Evolutionary conservation across 2,329 filamentous ascomycete species (phyloP).

Genomic region (Colletotrichum musae): DNA sequence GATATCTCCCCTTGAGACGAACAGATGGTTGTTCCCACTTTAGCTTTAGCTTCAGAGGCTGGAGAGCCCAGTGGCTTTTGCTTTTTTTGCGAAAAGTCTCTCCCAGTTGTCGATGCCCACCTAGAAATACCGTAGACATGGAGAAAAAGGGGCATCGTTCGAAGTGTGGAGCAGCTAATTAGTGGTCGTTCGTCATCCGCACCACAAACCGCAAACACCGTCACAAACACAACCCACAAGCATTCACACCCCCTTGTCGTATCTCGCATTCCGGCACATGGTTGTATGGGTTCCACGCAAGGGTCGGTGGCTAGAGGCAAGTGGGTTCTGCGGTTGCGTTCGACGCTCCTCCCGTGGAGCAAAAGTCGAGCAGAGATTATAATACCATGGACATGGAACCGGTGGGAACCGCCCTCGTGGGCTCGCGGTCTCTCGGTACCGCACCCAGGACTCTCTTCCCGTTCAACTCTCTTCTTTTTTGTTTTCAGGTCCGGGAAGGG

Average conservation of each 20-base stretch:
- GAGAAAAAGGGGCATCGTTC: slow-evolving; percentile 25
- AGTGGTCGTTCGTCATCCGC: not conserved
- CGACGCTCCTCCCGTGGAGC: not conserved
- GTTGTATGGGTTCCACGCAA: not conserved
- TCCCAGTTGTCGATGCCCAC: not conserved
- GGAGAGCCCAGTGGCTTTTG: not conserved
- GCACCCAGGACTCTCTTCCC: not conserved
- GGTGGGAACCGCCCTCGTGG: slow-evolving; percentile 9
- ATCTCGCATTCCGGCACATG: slow-evolving; percentile 12
- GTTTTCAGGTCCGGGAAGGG: slow-evolving; percentile 14
- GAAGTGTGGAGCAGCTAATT: slow-evolving; percentile 21
- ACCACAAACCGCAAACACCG: too few species aligned
- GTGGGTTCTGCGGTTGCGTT: not conserved
- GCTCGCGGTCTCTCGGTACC: not conserved
- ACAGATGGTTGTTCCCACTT: slow-evolving; percentile 17
- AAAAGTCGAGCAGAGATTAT: slow-evolving; percentile 12
- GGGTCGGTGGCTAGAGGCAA: slow-evolving; percentile 1
- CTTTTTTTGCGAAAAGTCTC: not conserved
- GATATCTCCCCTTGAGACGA: not conserved
- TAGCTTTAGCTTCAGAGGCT: too few species aligned
- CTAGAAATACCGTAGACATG: not conserved
- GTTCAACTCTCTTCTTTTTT: not conserved
- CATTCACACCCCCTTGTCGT: too few species aligned
- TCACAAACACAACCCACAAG: too few species aligned
- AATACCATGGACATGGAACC: slow-evolving; percentile 22